phyloP scores from a whole-genome alignment of 208 protist genomes.

The Wallacemonas sp. region DNA sequence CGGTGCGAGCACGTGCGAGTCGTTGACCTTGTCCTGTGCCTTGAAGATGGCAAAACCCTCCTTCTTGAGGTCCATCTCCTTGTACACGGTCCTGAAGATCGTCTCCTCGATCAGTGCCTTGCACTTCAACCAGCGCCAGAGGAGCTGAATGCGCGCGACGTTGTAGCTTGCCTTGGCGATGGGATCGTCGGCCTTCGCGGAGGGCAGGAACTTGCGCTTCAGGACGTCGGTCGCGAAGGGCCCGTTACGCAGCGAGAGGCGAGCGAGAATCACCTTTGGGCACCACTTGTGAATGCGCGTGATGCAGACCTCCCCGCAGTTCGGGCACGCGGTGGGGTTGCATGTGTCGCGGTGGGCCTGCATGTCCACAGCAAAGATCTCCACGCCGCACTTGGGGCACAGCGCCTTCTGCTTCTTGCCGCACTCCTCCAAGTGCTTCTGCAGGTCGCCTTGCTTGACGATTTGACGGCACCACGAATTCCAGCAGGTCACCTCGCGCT shows the following conservation, averaged over 20 bases:
- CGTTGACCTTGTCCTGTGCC: conserved; percentile 76
- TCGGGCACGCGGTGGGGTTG: conserved; percentile 58
- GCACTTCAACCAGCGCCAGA: conserved; percentile 85
- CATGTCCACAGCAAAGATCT: conserved; percentile 67
- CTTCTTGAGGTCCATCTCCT: conserved; percentile 88
- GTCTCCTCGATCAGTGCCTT: conserved; percentile 74
- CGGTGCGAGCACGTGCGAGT: conserved; percentile 66
- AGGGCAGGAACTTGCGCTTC: conserved; percentile 25
- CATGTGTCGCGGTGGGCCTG: conserved; percentile 71
- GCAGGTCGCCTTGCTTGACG: conserved; percentile 66
- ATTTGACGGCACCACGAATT: conserved; percentile 87
- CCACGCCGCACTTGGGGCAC: conserved; percentile 76
- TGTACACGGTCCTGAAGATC: conserved; percentile 78
- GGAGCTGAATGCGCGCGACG: conserved; percentile 77
- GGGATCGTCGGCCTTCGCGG: conserved; percentile 19
- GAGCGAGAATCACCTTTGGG: conserved; percentile 42
- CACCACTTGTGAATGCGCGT: conserved; percentile 85
- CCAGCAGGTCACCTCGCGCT: conserved; percentile 88
- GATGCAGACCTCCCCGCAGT: conserved; percentile 82
- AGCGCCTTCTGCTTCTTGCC: conserved; percentile 63
- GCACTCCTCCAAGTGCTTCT: conserved; percentile 82
- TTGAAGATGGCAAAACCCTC: conserved; percentile 88
- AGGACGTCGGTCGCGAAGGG: conserved; percentile 72
- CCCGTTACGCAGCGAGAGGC: conserved; percentile 29
- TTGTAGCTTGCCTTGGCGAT: conserved; percentile 43